Base-by-base conservation (phyloP, 75 land plant species). In the Pinus taeda region DNA sequence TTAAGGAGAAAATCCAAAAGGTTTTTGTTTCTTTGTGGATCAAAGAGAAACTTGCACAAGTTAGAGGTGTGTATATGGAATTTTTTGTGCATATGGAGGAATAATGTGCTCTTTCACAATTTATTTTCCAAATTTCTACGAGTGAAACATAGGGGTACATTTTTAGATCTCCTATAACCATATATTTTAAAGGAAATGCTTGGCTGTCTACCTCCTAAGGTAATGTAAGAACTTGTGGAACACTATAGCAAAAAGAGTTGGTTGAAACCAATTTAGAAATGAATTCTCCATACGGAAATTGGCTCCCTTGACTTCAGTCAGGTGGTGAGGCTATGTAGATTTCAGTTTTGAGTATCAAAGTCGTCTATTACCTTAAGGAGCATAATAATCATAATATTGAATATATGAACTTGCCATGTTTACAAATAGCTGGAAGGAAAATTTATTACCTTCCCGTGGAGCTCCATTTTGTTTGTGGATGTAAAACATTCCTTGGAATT, bases 171-270 rank as follows among this genome's bases (percentile, higher is more conserved):
- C 66, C 85, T 96, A 79, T 97, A 96, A 26, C 26, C 0, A 26
- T 26, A 26, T 26, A 26, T 26, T 26, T 26, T 26, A 26, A 26
- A 26, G 26, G 80, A 97, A 97, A 61, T 96, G 94, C 77, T 94
- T 78, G 26, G 26, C 0, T 26, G 26, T 26, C 26, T 26, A 26
- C 26, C 26, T 26, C 26, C 26, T 26, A 26, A 97, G 99, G 91
- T 97, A 37, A 97, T 97, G 99, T 95, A 97, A 90, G 92, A 89
- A 26, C 88, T 97, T 59, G 99, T 97, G 24, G 99, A 94, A 88
- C 26, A 26, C 26, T 26, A 26, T 26, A 26, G 26, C 0, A 26
- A 26, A 26, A 26, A 26, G 26, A 0, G 95, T 94, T 79, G 94
- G 94, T 73, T 94, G 95, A 81, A 67, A 0, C 26, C 0, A 0